phyloP scores from a whole-genome alignment of 2,329 filamentous ascomycete genomes.

The Colletotrichum liriopes region DNA sequence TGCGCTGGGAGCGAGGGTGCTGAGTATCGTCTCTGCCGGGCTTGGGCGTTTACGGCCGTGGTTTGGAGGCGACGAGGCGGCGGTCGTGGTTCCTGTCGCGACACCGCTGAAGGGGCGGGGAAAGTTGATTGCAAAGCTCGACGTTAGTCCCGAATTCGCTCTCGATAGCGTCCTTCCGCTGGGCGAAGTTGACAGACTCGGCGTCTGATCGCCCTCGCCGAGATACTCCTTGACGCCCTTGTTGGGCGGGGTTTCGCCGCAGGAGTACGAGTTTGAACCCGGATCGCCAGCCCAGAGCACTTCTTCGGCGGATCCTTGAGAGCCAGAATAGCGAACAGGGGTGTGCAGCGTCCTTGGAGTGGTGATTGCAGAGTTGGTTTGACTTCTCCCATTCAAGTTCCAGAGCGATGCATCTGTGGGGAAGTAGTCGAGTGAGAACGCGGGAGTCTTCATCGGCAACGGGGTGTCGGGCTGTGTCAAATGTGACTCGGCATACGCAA shows the following conservation, averaged over 20 bases:
- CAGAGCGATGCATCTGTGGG: constrained; percentile 71
- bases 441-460: constrained; percentile 75
- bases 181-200: constrained; percentile 73
- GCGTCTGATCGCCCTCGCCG: constrained; percentile 63
- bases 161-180: constrained; percentile 68
- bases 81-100: constrained; percentile 49
- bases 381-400: constrained; percentile 67
- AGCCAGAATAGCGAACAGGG: constrained; percentile 68
- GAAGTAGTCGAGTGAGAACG: constrained; percentile 78
- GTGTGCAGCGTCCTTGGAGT: constrained; percentile 73
- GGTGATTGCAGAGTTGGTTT: constrained; percentile 68
- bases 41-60: constrained; percentile 69
- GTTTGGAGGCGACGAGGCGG: constrained; percentile 61
- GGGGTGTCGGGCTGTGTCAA: constrained; percentile 74
- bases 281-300: constrained; percentile 67
- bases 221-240: constrained; percentile 62
- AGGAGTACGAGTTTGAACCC: constrained; percentile 72
- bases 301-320: constrained; percentile 70
- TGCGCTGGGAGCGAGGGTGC: constrained; percentile 65
- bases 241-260: constrained; percentile 73
- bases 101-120: constrained; percentile 60
- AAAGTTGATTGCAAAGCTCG: constrained; percentile 70
- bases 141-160: constrained; percentile 69
- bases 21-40: constrained; percentile 73
- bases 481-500: constrained; percentile 71